Conservation (phyloP, 2,329 filamentous ascomycete species). For the Diaporthe sp. region DNA sequence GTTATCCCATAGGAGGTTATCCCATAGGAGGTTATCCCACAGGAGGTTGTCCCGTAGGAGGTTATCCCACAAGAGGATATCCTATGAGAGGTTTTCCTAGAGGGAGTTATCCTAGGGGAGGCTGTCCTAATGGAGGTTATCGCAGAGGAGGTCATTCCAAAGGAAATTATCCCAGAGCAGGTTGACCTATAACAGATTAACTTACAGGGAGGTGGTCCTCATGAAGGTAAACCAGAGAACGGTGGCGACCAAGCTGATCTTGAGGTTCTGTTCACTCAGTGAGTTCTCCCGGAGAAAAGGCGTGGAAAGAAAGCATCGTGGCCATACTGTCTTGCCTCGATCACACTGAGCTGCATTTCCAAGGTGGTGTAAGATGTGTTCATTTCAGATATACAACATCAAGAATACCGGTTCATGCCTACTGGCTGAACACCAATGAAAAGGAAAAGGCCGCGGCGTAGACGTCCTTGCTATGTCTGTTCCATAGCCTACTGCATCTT, state of each 20-base stretch:
- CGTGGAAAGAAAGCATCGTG: background rate
- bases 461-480: constrained; percentile 23
- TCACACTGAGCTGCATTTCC: background rate
- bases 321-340: background rate
- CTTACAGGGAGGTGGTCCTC: too few species aligned
- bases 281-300: background rate
- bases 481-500: constrained; percentile 24
- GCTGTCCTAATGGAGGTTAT: too few species aligned
- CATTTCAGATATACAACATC: background rate
- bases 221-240: too few species aligned
- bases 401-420: background rate
- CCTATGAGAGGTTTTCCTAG: too few species aligned
- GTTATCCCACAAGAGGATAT: too few species aligned
- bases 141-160: too few species aligned
- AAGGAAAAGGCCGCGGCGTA: background rate
- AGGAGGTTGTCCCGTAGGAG: too few species aligned
- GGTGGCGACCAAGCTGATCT: background rate
- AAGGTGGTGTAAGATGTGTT: background rate
- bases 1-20: too few species aligned
- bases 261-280: background rate
- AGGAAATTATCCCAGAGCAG: too few species aligned
- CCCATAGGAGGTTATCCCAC: too few species aligned
- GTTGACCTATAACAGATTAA: too few species aligned
- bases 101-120: too few species aligned
- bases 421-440: background rate